A percentile compares a stretch with the other conserved stretches of the same genome.
Conservation (phyloP, 2,329 filamentous ascomycete species). For the Colletotrichum costaricense region DNA sequence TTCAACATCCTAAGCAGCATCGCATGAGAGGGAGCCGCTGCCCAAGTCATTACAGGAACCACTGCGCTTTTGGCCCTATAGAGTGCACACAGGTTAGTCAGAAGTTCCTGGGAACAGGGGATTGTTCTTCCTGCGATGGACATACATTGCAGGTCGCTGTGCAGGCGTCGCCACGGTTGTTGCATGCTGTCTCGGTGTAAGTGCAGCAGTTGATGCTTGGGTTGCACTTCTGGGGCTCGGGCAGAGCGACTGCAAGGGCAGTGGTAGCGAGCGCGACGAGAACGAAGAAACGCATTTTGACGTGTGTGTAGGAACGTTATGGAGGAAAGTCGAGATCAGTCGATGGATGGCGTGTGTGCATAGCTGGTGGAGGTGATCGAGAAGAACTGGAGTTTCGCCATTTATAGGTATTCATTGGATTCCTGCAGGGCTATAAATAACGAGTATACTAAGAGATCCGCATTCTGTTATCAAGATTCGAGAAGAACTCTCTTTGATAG, state of each 20-base stretch:
- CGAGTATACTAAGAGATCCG: background rate
- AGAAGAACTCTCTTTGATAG: background rate
- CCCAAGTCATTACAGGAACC: background rate
- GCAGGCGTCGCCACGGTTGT: background rate
- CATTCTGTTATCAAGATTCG: background rate
- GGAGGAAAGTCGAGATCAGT: background rate
- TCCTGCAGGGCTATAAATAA: background rate
- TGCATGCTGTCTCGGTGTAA: background rate
- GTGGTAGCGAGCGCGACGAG: background rate
- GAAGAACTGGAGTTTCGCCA: background rate
- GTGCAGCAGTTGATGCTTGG: conserved; percentile 5
- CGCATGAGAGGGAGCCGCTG: background rate
- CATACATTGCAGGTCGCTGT: background rate
- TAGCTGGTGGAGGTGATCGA: background rate
- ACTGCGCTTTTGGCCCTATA: background rate
- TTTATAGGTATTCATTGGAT: background rate
- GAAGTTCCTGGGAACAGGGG: too few species aligned
- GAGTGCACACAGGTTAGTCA: background rate
- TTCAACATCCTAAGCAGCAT: too few species aligned
- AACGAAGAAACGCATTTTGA: background rate
- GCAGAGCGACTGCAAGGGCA: background rate
- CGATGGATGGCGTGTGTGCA: background rate
- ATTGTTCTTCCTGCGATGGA: too few species aligned
- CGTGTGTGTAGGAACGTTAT: too few species aligned
- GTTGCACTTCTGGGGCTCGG: conserved; percentile 9